Evolutionary conservation across 352 stramenopile species (phyloP).

Genomic region (Albugo laibachii): DNA sequence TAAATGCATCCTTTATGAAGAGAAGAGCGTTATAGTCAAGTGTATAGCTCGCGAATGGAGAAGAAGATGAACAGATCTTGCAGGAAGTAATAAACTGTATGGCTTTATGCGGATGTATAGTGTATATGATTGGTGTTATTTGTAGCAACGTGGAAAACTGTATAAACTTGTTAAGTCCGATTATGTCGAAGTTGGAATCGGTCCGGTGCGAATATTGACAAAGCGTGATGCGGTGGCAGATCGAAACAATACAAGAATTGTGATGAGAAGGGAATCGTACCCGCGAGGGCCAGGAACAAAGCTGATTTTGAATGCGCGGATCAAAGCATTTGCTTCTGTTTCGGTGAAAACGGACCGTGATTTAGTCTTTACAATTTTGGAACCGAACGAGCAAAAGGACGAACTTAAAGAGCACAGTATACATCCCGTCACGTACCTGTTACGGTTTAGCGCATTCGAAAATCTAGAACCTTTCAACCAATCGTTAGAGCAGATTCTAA

Average conservation of each 20-base stretch:
- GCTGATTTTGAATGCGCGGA: constrained; percentile 46
- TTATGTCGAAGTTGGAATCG: constrained; percentile 56
- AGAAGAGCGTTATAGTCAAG: constrained; percentile 12
- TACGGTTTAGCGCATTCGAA: too few relatives aligned
- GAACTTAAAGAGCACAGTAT: too few relatives aligned
- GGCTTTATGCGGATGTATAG: not conserved
- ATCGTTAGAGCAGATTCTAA: too few relatives aligned
- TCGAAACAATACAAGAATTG: constrained; percentile 30
- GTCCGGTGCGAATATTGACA: constrained; percentile 41
- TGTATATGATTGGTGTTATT: not conserved
- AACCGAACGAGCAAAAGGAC: too few relatives aligned
- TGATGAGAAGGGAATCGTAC: constrained; percentile 70
- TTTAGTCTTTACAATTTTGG: too few relatives aligned
- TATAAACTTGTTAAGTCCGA: constrained; percentile 49
- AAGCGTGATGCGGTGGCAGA: constrained; percentile 16
- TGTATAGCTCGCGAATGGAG: constrained; percentile 21
- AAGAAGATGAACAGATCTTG: constrained; percentile 48
- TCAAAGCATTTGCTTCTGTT: constrained; percentile 35
- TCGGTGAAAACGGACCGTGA: constrained; percentile 18
- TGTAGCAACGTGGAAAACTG: constrained; percentile 55
- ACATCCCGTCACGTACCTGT: too few relatives aligned
- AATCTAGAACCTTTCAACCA: too few relatives aligned
- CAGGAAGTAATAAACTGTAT: constrained; percentile 21
- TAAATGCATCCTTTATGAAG: constrained; percentile 6
- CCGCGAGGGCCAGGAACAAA: constrained; percentile 45